Evolutionary conservation across 1,284 basidiomycete species (phyloP).

Genomic region (Boletus sp.): DNA sequence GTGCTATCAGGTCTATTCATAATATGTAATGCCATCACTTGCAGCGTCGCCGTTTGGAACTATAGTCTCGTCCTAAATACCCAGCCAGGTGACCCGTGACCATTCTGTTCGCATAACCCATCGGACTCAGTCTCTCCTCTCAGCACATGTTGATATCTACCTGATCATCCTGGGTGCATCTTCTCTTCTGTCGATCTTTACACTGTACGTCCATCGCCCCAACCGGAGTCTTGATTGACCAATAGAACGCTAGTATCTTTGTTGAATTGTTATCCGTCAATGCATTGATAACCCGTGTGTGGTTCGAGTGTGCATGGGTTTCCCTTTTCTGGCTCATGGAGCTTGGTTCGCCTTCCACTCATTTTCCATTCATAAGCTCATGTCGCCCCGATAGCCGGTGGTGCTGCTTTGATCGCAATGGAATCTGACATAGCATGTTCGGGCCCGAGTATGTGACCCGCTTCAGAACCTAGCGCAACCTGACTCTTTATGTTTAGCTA

Average conservation of each 20-base stretch:
- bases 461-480: background rate
- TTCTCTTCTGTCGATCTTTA: constrained; percentile 54
- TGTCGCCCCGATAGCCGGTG: constrained; percentile 39
- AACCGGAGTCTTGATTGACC: constrained; percentile 1
- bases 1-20: constrained; percentile 50
- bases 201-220: constrained; percentile 44
- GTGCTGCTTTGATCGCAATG: constrained; percentile 42
- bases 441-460: constrained; percentile 13
- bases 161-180: constrained; percentile 59
- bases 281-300: constrained; percentile 56
- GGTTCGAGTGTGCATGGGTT: constrained; percentile 68
- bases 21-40: constrained; percentile 60
- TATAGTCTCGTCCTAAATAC: constrained; percentile 43
- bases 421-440: constrained; percentile 28
- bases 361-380: constrained; percentile 5
- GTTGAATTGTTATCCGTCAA: constrained; percentile 52
- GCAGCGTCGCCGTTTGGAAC: constrained; percentile 69
- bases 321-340: constrained; percentile 54
- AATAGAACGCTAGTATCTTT: constrained; percentile 45
- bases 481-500: constrained; percentile 16
- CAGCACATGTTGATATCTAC: constrained; percentile 55
- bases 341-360: constrained; percentile 45
- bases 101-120: background rate
- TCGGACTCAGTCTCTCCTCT: constrained; percentile 4
- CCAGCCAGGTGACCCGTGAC: constrained; percentile 35